Conservation (phyloP, 1,139 yeast species). For the Meyerozyma smithsonii region DNA sequence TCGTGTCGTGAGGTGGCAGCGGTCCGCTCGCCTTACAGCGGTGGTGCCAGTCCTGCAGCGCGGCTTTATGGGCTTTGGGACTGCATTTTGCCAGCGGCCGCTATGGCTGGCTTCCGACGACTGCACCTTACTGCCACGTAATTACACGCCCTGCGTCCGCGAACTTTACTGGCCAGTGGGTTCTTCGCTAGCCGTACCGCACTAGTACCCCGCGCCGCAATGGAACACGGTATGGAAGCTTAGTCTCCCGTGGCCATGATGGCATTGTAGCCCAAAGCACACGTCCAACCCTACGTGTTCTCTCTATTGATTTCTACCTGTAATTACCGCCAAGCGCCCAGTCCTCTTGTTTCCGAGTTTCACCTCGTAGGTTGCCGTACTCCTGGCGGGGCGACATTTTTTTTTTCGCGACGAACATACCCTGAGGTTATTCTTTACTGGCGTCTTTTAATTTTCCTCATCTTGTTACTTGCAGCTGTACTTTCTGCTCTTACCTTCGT, state of each 20-base stretch:
- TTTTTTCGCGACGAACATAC: not conserved
- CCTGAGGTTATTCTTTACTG: not conserved
- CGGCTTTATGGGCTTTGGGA: too few species aligned
- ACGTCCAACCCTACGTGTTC: too few species aligned
- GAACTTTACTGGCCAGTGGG: too few species aligned
- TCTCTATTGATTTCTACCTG: not conserved
- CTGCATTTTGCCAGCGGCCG: too few species aligned
- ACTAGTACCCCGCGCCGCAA: not conserved
- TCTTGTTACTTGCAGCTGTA: not conserved
- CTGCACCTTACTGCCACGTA: too few species aligned
- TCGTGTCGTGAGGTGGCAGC: not conserved
- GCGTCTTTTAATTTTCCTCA: not conserved
- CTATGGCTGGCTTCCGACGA: too few species aligned
- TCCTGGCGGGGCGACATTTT: slow-evolving; percentile 1
- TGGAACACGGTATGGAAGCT: too few species aligned
- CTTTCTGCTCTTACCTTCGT: not conserved
- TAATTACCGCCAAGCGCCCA: not conserved
- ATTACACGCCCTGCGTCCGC: too few species aligned
- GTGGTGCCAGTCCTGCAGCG: too few species aligned
- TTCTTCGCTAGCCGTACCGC: not conserved
- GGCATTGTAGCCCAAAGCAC: too few species aligned
- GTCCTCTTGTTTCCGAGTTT: not conserved
- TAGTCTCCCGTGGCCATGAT: too few species aligned
- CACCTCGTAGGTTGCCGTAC: not conserved
- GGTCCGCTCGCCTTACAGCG: too few species aligned